A percentile compares a stretch with the other conserved stretches of the same genome.
Conservation (phyloP, 1,284 basidiomycete species). For the Ustilago crameri region DNA sequence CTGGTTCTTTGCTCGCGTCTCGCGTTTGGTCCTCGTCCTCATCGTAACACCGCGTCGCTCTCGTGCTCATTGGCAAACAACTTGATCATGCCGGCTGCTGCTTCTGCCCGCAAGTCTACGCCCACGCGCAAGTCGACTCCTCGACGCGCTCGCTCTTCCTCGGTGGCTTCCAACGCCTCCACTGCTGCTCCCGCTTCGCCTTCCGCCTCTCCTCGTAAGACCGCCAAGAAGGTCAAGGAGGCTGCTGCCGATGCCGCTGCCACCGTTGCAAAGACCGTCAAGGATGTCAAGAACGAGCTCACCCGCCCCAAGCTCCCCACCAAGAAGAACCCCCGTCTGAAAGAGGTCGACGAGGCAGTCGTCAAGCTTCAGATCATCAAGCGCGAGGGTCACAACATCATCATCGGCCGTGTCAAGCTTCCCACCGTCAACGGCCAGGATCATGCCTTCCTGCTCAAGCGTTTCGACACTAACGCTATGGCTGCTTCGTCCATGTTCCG, state of each 20-base stretch:
- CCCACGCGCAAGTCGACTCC: slow-evolving; percentile 58
- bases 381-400: slow-evolving; percentile 82
- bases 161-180: slow-evolving; percentile 60
- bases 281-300: slow-evolving; percentile 33
- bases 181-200: slow-evolving; percentile 40
- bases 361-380: slow-evolving; percentile 87
- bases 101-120: slow-evolving; percentile 42
- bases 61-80: neutral
- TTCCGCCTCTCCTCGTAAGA: slow-evolving; percentile 43
- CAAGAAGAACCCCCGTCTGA: slow-evolving; percentile 59
- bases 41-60: neutral
- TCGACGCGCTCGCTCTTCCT: slow-evolving; percentile 61
- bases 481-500: slow-evolving; percentile 98
- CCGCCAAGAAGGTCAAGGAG: slow-evolving; percentile 41
- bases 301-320: slow-evolving; percentile 56
- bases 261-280: slow-evolving; percentile 16
- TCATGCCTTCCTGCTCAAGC: slow-evolving; percentile 92
- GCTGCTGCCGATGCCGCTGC: slow-evolving; percentile 25
- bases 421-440: slow-evolving; percentile 74
- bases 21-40: slow-evolving; percentile 5
- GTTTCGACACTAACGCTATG: slow-evolving; percentile 94
- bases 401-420: slow-evolving; percentile 92
- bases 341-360: slow-evolving; percentile 56
- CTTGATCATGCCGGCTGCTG: slow-evolving; percentile 40
- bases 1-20: slow-evolving; percentile 14